Evolutionary conservation across 179 eudicot species (phyloP).

Genomic region (Silene vulgaris): DNA sequence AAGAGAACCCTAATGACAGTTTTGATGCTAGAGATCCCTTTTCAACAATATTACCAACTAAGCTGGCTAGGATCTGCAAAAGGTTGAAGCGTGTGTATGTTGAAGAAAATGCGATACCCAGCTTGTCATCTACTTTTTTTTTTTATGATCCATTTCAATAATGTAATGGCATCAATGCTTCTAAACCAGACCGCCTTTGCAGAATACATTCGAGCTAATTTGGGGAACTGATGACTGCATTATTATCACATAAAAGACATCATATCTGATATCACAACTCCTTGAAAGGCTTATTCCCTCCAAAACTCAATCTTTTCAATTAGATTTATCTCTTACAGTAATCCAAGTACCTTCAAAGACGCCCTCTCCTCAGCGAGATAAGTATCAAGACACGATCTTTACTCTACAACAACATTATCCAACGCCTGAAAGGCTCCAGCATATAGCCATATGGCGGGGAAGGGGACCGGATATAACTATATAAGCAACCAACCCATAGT

Average conservation of each 20-base stretch:
- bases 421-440: too few relatives aligned
- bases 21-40: too few relatives aligned
- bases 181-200: neutral
- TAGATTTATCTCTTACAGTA: neutral
- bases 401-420: too few relatives aligned
- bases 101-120: neutral
- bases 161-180: neutral
- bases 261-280: neutral
- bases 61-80: too few relatives aligned
- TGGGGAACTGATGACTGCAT: neutral
- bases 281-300: neutral
- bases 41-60: too few relatives aligned
- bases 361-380: neutral
- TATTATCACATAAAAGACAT: neutral
- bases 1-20: too few relatives aligned
- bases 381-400: neutral
- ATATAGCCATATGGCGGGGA: too few relatives aligned
- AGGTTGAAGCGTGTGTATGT: neutral
- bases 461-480: too few relatives aligned
- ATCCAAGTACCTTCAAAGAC: neutral
- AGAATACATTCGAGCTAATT: neutral
- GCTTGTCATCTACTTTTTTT: neutral
- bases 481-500: too few relatives aligned
- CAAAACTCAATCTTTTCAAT: too few relatives aligned
- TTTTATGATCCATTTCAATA: neutral